Conservation (phyloP, 306 rosid genomes). For the Dalbergia cochinchinensis region DNA sequence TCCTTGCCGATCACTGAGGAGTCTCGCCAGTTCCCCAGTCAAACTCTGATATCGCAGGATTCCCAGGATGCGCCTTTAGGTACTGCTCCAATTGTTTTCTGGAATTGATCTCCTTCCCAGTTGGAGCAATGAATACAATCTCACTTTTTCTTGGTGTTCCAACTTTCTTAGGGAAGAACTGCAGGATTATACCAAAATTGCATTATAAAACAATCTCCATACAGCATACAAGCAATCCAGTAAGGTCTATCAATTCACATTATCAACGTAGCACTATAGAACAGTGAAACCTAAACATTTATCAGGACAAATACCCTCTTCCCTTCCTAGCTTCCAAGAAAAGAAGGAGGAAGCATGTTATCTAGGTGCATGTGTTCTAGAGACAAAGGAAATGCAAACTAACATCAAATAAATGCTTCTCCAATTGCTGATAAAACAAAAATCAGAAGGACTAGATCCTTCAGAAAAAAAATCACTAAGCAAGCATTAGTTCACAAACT, state of each 20-base stretch:
- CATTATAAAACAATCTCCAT: constrained; percentile 17
- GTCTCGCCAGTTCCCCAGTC: constrained; percentile 94
- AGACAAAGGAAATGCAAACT: no score
- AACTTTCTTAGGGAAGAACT: constrained; percentile 83
- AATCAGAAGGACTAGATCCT: no score
- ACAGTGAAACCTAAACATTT: neutral
- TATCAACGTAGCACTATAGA: neutral
- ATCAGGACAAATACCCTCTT: neutral
- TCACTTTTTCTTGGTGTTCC: constrained; percentile 84
- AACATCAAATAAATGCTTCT: no score
- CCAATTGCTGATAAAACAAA: no score
- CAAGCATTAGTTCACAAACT: no score
- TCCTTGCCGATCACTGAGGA: constrained; percentile 90
- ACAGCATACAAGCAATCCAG: constrained; percentile 4
- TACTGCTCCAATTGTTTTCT: constrained; percentile 84
- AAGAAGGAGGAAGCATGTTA: no score
- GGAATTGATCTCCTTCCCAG: constrained; percentile 81
- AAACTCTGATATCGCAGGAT: constrained; percentile 78
- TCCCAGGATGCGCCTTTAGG: constrained; percentile 79
- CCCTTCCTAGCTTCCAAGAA: neutral
- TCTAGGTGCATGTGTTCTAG: no score
- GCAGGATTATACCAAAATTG: constrained; percentile 35
- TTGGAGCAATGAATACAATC: constrained; percentile 80
- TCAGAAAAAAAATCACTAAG: no score
- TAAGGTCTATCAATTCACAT: constrained; percentile 1